Conservation (phyloP, 176 grass and related monocot genomes). For the Avena eriantha region DNA sequence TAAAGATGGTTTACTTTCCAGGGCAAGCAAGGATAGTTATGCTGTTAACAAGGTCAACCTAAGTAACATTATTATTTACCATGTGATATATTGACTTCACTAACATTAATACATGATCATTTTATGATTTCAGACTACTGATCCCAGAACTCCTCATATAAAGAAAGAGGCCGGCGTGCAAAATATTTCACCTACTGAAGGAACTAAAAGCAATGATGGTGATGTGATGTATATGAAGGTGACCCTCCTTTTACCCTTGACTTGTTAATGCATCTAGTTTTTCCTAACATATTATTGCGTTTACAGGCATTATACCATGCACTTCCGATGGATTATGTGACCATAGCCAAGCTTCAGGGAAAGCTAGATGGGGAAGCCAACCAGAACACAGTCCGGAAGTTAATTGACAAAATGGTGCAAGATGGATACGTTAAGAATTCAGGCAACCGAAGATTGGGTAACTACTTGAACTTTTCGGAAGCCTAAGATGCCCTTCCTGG, state of each 20-base stretch:
- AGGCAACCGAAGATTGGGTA: conserved; percentile 86
- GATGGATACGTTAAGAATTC: conserved; percentile 91
- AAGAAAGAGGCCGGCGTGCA: conserved; percentile 64
- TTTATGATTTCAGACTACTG: conserved; percentile 31
- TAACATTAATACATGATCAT: conserved; percentile 20
- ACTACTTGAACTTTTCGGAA: conserved; percentile 33
- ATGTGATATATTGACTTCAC: conserved; percentile 3
- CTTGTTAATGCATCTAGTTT: conserved; percentile 30
- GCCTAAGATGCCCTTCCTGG: neutral
- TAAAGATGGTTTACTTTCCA: conserved; percentile 65
- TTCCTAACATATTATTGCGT: conserved; percentile 29
- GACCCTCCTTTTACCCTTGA: conserved; percentile 16
- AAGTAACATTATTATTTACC: conserved; percentile 12
- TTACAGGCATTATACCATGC: conserved; percentile 81
- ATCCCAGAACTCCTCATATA: conserved; percentile 48
- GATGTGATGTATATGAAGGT: conserved; percentile 97
- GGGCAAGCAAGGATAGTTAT: conserved; percentile 73
- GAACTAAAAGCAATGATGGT: conserved; percentile 40
- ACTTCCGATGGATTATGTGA: conserved; percentile 94
- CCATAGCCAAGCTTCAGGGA: conserved; percentile 73
- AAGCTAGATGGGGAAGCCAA: conserved; percentile 61
- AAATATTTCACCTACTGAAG: conserved; percentile 51
- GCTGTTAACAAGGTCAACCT: conserved; percentile 71
- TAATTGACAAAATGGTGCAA: conserved; percentile 94
- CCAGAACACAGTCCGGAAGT: conserved; percentile 69